Base-by-base conservation (phyloP, 495 filamentous ascomycete species). In the Cenococcum geophilum region DNA sequence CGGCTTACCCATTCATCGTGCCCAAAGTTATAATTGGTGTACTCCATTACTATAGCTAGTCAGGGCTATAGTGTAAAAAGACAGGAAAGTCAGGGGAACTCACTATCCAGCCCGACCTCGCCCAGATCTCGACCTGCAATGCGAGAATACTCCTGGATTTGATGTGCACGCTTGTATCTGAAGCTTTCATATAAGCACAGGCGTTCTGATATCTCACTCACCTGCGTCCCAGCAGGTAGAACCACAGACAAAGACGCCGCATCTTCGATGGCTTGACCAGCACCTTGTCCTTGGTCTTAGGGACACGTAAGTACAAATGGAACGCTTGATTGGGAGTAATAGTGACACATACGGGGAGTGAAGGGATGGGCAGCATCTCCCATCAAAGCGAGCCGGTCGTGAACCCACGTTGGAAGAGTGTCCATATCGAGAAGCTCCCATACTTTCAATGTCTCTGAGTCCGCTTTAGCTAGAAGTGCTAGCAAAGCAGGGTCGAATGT, bases 321-420 rank as follows among this genome's bases (percentile, higher is more conserved):
- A 12, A 21, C 10, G 8, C 6, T 11, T 42, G 23, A 18, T 2
- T 25, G 48, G 18, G 22, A 50, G 10, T 11, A 20, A n/a, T 16
- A 64, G 61, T 47, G 70, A 32, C 3, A 32, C 27, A 32, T 32
- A 32, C 27, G 64, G 5, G 82, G 82, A 35, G 78, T 65, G 65
- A 86, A 85, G 5, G 83, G 83, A 72, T 87, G 84, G 27, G 80
- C 83, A 0, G 84, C 80, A 75, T 87, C 85, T 1, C 85, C 84
- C 4, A 88, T 52, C 0, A 84, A 69, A 5, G 75, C 81, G 32
- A 86, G 56, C 22, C 72, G 75, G 3, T 68, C 78, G 5, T 78
- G 72, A 1, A 76, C 70, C 79, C 80, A 88, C 0, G 74, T 77
- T 0, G 77, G 75, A n/a, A 86, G 62, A 16, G 73, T 70, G 5